These are phyloP conservation scores for Xylaria digitata DNA, from an alignment of 2,329 filamentous ascomycete species.

Conservation along the genomic window DNA sequence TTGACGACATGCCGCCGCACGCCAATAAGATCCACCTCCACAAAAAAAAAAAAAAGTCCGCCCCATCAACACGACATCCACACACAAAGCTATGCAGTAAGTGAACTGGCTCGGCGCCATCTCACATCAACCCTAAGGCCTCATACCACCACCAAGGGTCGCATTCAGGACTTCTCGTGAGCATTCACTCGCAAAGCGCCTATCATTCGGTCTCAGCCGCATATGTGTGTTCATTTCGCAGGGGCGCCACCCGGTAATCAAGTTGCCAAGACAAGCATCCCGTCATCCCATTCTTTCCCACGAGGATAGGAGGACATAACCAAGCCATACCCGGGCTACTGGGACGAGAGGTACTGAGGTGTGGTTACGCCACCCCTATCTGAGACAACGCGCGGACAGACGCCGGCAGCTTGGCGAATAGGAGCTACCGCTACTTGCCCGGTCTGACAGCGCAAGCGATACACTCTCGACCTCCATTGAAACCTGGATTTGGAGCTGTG, in stretches of 20 bases:
- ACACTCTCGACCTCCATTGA: slow-evolving; percentile 15
- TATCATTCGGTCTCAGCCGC: slow-evolving; percentile 4
- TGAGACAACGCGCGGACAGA: slow-evolving; percentile 35
- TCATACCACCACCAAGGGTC: slow-evolving; percentile 11
- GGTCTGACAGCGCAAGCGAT: slow-evolving; percentile 29
- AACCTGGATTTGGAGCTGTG: slow-evolving; percentile 10
- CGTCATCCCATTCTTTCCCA: slow-evolving; percentile 9
- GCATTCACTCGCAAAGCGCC: background rate
- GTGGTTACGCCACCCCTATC: slow-evolving; percentile 29
- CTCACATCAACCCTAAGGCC: slow-evolving; percentile 7
- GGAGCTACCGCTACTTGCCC: background rate
- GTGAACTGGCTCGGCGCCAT: slow-evolving; percentile 15
- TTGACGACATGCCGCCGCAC: slow-evolving; percentile 20
- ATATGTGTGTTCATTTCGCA: background rate
- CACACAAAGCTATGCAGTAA: slow-evolving; percentile 4
- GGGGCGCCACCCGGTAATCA: slow-evolving; percentile 15
- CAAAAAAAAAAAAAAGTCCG: slow-evolving; percentile 27
- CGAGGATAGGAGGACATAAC: background rate
- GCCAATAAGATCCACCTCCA: slow-evolving; percentile 32
- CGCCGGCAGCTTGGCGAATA: slow-evolving; percentile 22
- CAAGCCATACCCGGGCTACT: slow-evolving; percentile 25
- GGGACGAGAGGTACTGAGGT: slow-evolving; percentile 26
- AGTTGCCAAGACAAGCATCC: slow-evolving; percentile 21
- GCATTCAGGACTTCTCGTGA: slow-evolving; percentile 3
- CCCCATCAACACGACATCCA: slow-evolving; percentile 27